Conservation (phyloP, 495 filamentous ascomycete genomes). For the Aspergillus campestris region DNA sequence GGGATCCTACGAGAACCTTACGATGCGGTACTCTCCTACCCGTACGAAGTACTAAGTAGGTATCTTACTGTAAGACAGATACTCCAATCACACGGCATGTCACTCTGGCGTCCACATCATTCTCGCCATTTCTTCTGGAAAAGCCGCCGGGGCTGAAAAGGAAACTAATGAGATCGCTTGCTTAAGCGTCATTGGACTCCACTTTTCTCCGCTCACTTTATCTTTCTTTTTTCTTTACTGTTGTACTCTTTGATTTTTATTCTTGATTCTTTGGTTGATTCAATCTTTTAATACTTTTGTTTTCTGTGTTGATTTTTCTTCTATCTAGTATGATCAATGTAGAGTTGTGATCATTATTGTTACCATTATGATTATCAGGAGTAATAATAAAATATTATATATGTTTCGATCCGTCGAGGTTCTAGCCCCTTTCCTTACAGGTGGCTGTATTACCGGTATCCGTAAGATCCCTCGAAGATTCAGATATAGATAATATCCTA, state of each 20-base stretch:
- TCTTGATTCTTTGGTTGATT: slow-evolving; percentile 12
- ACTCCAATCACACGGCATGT: not conserved
- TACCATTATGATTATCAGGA: no score
- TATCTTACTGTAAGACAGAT: not conserved
- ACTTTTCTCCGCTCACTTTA: slow-evolving; percentile 11
- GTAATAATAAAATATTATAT: no score
- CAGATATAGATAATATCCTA: no score
- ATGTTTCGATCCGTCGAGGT: no score
- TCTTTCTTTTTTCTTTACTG: slow-evolving; percentile 6
- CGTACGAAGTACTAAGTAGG: no score
- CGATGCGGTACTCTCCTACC: no score
- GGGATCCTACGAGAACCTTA: no score
- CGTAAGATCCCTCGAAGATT: no score
- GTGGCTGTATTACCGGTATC: no score
- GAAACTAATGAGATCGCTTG: slow-evolving; percentile 10
- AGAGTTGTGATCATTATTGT: no score
- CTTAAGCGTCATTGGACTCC: slow-evolving; percentile 8
- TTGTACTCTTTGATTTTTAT: slow-evolving; percentile 1
- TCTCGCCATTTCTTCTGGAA: slow-evolving; percentile 6
- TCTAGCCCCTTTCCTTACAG: no score
- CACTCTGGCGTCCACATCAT: slow-evolving; percentile 3
- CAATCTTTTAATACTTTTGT: slow-evolving; percentile 16
- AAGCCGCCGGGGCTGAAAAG: slow-evolving; percentile 4
- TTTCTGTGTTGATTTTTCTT: slow-evolving; percentile 1
- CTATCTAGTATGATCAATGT: no score